Conservation (phyloP, 73 alveolate species). For the Diophrys sp. region DNA sequence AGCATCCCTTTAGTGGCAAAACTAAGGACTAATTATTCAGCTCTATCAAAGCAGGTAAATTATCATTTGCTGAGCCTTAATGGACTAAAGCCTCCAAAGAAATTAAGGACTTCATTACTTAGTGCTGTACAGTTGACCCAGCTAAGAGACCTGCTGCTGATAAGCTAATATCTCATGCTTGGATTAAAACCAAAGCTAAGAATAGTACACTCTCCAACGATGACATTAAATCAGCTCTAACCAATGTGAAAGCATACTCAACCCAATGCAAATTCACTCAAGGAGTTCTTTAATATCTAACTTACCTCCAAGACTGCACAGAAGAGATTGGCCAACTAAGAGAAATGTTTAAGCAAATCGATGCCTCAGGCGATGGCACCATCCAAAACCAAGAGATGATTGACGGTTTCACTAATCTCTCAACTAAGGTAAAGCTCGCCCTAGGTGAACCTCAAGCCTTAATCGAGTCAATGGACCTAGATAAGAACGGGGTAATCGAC, state of each 20-base stretch:
- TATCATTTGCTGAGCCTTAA: slow-evolving; percentile 59
- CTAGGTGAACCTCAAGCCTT: too few species aligned
- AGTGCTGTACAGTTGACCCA: slow-evolving; percentile 60
- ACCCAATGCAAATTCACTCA: slow-evolving; percentile 16
- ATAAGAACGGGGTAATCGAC: slow-evolving; percentile 62
- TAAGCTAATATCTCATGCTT: slow-evolving; percentile 61
- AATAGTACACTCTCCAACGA: too few species aligned
- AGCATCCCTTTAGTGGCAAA: slow-evolving; percentile 70
- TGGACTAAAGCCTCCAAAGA: too few species aligned
- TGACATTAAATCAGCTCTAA: slow-evolving; percentile 14
- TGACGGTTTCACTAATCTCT: too few species aligned
- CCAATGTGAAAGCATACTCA: slow-evolving; percentile 12
- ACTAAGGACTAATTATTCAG: slow-evolving; percentile 40
- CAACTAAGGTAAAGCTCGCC: too few species aligned
- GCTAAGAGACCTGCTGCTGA: slow-evolving; percentile 69
- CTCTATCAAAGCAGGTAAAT: slow-evolving; percentile 34
- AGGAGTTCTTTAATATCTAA: slow-evolving; percentile 22
- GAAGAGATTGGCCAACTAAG: slow-evolving; percentile 73
- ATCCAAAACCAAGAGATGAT: too few species aligned
- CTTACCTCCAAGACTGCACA: background rate
- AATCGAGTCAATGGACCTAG: slow-evolving; percentile 33
- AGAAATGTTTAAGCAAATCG: slow-evolving; percentile 77
- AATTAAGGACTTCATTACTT: slow-evolving; percentile 52
- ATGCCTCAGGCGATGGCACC: slow-evolving; percentile 80
- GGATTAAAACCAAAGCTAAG: slow-evolving; percentile 52